Conservation (phyloP, 1,139 yeast species). For the Saccharomyces hybrid region DNA sequence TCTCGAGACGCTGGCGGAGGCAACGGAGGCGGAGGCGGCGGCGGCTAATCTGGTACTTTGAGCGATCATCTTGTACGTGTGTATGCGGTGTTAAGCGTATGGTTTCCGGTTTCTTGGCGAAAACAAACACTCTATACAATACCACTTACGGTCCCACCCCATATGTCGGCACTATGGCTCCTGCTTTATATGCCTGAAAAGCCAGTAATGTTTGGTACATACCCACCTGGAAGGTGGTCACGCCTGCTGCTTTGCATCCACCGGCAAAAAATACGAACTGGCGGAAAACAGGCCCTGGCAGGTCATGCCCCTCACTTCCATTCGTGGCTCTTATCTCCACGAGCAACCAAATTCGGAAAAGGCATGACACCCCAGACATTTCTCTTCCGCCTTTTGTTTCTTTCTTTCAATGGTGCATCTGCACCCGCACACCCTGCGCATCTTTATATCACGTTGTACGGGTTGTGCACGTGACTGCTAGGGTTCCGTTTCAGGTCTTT, state of each 20-base stretch:
- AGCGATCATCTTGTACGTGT: slow-evolving; percentile 8
- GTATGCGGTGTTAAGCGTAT: not conserved
- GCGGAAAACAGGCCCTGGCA: not conserved
- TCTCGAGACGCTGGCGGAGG: slow-evolving; percentile 13
- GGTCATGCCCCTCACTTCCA: not conserved
- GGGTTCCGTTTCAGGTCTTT: not conserved
- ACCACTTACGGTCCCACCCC: not conserved
- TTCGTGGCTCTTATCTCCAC: not conserved
- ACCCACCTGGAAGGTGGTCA: not conserved
- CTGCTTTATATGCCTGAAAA: not conserved
- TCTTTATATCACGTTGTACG: not conserved
- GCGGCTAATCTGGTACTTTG: slow-evolving; percentile 11
- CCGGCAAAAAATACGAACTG: not conserved
- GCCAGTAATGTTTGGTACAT: not conserved
- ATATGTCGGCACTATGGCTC: not conserved
- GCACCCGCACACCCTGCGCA: not conserved
- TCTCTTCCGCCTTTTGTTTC: not conserved
- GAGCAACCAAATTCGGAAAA: not conserved
- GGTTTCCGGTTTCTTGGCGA: not conserved
- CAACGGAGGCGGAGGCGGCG: slow-evolving; percentile 11
- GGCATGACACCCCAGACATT: not conserved
- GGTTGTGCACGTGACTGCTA: not conserved
- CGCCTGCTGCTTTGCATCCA: not conserved
- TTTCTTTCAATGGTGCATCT: not conserved
- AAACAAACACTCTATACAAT: not conserved